Percentiles rank a stretch among this genome's conserved stretches.
Evolutionary conservation across 306 rosid species (phyloP).

Genomic region (Inga oerstediana): DNA sequence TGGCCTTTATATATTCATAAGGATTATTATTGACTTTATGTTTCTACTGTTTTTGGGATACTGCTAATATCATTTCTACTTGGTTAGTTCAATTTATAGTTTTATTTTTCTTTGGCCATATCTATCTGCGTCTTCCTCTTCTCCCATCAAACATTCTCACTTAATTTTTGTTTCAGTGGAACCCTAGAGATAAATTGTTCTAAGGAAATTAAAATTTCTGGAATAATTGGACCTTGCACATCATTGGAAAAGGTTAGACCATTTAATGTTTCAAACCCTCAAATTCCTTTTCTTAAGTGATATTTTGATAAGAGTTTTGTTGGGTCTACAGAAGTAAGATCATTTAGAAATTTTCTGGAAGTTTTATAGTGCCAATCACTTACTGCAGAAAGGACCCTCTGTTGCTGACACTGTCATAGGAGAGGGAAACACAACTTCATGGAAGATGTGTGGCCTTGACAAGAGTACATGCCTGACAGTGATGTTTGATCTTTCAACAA

Average conservation of each 20-base stretch:
- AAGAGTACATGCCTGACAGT: constrained; percentile 88
- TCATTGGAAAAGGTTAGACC: constrained; percentile 82
- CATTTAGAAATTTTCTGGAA: constrained; percentile 15
- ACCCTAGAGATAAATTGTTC: constrained; percentile 86
- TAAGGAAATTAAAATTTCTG: constrained; percentile 88
- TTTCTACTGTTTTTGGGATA: constrained; percentile 16
- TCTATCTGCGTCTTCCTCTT: background rate
- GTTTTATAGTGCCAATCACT: constrained; percentile 36
- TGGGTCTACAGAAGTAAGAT: background rate
- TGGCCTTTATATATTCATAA: background rate
- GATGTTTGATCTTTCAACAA: constrained; percentile 81
- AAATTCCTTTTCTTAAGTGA: constrained; percentile 21
- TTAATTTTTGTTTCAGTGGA: constrained; percentile 59
- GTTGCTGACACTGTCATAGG: constrained; percentile 83
- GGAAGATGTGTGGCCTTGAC: constrained; percentile 96
- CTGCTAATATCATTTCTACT: background rate
- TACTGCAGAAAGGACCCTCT: constrained; percentile 83
- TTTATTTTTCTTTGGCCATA: background rate
- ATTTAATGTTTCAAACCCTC: constrained; percentile 24
- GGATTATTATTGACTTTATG: background rate
- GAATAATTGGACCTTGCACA: constrained; percentile 90
- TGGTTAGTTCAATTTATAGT: background rate
- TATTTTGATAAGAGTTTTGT: constrained; percentile 15
- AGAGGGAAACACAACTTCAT: constrained; percentile 82
- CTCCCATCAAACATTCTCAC: constrained; percentile 23